Evolutionary conservation across 768 basidiomycete species (phyloP).

Genomic region (Mycena olivaceomarginata): DNA sequence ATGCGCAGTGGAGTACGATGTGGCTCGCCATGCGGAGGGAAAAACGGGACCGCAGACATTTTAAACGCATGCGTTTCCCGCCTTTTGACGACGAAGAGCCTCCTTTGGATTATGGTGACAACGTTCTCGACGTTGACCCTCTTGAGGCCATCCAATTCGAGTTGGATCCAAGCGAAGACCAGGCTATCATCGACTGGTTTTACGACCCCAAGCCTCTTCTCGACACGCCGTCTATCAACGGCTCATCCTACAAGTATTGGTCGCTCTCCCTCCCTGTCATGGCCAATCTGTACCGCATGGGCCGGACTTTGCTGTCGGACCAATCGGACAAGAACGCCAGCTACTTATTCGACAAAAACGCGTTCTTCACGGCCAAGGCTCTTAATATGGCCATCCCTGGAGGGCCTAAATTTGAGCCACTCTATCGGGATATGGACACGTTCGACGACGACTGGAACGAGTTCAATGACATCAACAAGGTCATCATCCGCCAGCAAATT

Average conservation of each 20-base stretch:
- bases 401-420: slow-evolving; percentile 98
- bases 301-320: slow-evolving; percentile 94
- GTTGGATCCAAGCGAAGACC: slow-evolving; percentile 93
- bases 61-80: slow-evolving; percentile 99
- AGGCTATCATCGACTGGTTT: slow-evolving; percentile 97
- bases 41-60: slow-evolving; percentile 98
- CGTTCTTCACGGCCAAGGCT: slow-evolving; percentile 99
- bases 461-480: slow-evolving; percentile 99
- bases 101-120: slow-evolving; percentile 99
- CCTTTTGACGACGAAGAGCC: slow-evolving; percentile 99
- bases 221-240: slow-evolving; percentile 94
- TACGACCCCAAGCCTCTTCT: slow-evolving; percentile 97
- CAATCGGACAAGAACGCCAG: slow-evolving; percentile 92
- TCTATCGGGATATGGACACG: slow-evolving; percentile 97
- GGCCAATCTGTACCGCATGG: slow-evolving; percentile 97
- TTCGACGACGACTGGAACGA: slow-evolving; percentile 99
- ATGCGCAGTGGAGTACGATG: slow-evolving; percentile 99
- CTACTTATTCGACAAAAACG: slow-evolving; percentile 97
- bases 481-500: slow-evolving; percentile 99
- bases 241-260: slow-evolving; percentile 95
- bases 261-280: slow-evolving; percentile 94
- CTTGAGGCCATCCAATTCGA: slow-evolving; percentile 98
- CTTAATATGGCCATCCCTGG: slow-evolving; percentile 98
- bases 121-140: slow-evolving; percentile 98
- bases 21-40: slow-evolving; percentile 99